These are phyloP conservation scores for Apiospora kogelbergensis DNA, from an alignment of 2,329 filamentous ascomycete genomes.

Conservation along the genomic window DNA sequence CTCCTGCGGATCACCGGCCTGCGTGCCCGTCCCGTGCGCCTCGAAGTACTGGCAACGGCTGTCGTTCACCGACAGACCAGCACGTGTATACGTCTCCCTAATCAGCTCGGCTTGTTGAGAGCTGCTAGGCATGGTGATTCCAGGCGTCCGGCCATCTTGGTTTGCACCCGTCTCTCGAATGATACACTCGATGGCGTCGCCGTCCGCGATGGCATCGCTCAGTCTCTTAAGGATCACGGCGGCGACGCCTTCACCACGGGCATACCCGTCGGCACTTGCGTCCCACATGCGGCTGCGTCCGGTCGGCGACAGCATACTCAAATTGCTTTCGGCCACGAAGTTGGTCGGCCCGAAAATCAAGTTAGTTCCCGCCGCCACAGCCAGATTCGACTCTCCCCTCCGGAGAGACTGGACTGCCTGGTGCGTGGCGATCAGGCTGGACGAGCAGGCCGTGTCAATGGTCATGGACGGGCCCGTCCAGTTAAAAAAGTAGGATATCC, in stretches of 20 bases:
- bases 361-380: slow-evolving; percentile 43
- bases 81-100: slow-evolving; percentile 28
- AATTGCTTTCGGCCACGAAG: not conserved
- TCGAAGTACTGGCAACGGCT: slow-evolving; percentile 33
- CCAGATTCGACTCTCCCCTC: slow-evolving; percentile 30
- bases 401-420: slow-evolving; percentile 24
- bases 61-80: slow-evolving; percentile 23
- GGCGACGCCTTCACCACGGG: slow-evolving; percentile 50
- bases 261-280: not conserved
- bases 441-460: slow-evolving; percentile 13
- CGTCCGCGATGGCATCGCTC: slow-evolving; percentile 51
- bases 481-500: slow-evolving; percentile 12
- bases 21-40: slow-evolving; percentile 48
- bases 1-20: slow-evolving; percentile 48
- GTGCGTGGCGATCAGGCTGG: slow-evolving; percentile 9
- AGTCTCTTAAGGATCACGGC: slow-evolving; percentile 52
- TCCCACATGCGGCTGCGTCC: not conserved
- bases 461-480: slow-evolving; percentile 14
- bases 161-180: slow-evolving; percentile 49
- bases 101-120: slow-evolving; percentile 33
- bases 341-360: slow-evolving; percentile 28
- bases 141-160: slow-evolving; percentile 41
- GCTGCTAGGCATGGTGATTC: slow-evolving; percentile 31
- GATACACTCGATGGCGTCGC: slow-evolving; percentile 45
- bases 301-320: not conserved